These are phyloP conservation scores for Rhizopus sp. DNA, from an alignment of 371 early-diverging fungal species.

Conservation along the genomic window DNA sequence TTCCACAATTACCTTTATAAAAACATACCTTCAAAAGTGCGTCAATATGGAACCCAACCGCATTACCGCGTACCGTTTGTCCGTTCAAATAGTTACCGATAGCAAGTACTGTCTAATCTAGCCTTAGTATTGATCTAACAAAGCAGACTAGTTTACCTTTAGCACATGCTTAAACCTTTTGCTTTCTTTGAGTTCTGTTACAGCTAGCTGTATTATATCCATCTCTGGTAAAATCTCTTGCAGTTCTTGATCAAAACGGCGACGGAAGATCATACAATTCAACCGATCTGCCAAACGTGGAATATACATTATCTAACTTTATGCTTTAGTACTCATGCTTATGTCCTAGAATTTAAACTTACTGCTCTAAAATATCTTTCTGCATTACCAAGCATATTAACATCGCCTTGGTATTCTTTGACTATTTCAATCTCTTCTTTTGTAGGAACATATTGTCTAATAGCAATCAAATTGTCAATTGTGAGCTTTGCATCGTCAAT, in stretches of 20 bases:
- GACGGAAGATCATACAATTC: slow-evolving; percentile 73
- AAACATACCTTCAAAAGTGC: slow-evolving; percentile 62
- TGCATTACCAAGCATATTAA: slow-evolving; percentile 63
- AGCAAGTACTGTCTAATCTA: slow-evolving; percentile 59
- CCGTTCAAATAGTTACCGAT: slow-evolving; percentile 86
- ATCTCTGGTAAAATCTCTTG: slow-evolving; percentile 62
- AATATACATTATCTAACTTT: slow-evolving; percentile 58
- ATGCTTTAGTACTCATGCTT: neutral
- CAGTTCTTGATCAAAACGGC: slow-evolving; percentile 70
- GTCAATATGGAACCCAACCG: slow-evolving; percentile 77
- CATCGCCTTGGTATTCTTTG: slow-evolving; percentile 66
- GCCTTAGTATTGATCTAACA: neutral
- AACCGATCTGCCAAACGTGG: slow-evolving; percentile 72
- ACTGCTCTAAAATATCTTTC: slow-evolving; percentile 66
- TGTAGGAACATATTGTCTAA: slow-evolving; percentile 64
- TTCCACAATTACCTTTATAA: neutral
- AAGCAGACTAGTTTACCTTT: slow-evolving; percentile 39
- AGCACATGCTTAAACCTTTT: slow-evolving; percentile 56
- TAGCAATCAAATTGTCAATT: slow-evolving; percentile 57
- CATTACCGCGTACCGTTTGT: slow-evolving; percentile 79
- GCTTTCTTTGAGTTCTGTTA: slow-evolving; percentile 33
- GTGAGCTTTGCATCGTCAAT: slow-evolving; percentile 63
- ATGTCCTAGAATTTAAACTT: slow-evolving; percentile 7
- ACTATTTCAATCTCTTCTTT: slow-evolving; percentile 70
- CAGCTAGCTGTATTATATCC: slow-evolving; percentile 35